Conservation (phyloP, 495 filamentous ascomycete species). For the Diplogelasinospora grovesii region DNA sequence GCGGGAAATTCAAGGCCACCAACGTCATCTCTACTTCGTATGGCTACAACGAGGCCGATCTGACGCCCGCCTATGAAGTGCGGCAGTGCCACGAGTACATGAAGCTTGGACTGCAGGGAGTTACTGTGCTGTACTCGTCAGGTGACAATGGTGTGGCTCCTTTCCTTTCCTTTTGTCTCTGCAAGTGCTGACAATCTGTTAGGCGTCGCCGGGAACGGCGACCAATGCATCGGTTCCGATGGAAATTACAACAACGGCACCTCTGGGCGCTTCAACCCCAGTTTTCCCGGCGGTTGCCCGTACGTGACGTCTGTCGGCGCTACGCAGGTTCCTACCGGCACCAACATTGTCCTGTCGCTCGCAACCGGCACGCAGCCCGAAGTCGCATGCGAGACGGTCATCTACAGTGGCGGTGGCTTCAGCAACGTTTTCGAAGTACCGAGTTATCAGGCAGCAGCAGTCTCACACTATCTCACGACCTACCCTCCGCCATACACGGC, state of each 20-base stretch:
- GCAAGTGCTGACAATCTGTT: too few relatives aligned
- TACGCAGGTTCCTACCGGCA: conserved; percentile 29
- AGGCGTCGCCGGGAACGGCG: conserved; percentile 27
- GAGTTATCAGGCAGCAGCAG: conserved; percentile 26
- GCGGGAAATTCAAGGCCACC: conserved; percentile 39
- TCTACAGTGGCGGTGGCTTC: conserved; percentile 41
- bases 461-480: conserved; percentile 16
- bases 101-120: conserved; percentile 57
- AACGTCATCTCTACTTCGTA: conserved; percentile 29
- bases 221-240: conserved; percentile 8
- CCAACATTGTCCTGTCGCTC: too few relatives aligned
- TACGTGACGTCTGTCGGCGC: conserved; percentile 41
- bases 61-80: conserved; percentile 15
- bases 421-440: conserved; percentile 36
- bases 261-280: conserved; percentile 17
- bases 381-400: conserved; percentile 28
- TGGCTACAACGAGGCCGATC: conserved; percentile 21
- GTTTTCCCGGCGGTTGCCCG: conserved; percentile 37
- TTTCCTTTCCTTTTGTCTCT: too few relatives aligned
- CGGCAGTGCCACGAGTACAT: conserved; percentile 37
- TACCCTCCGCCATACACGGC: conserved; percentile 16
- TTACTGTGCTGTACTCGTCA: conserved; percentile 49
- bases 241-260: conserved; percentile 5
- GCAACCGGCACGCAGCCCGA: conserved; percentile 23
- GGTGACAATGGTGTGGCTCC: conserved; percentile 58